phyloP scores from a whole-genome alignment of 179 eudicot species.

The Beta macrorhiza region DNA sequence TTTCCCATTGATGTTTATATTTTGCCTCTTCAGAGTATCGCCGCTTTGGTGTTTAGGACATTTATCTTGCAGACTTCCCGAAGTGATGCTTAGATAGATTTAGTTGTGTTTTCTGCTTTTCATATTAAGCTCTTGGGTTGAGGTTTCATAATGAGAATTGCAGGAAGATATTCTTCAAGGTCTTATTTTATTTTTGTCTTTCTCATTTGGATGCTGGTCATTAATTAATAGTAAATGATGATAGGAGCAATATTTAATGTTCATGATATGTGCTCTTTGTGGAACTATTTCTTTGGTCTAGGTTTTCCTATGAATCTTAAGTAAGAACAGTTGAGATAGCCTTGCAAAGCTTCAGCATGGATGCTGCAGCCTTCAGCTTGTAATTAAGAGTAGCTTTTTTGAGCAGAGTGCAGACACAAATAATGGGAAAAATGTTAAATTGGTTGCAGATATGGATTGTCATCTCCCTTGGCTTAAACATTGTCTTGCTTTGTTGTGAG shows the following conservation, averaged over 20 bases:
- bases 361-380: background rate
- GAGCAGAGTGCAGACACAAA: background rate
- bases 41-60: background rate
- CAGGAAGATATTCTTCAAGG: background rate
- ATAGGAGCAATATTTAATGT: background rate
- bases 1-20: background rate
- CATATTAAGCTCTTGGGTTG: conserved; percentile 1
- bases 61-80: background rate
- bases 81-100: background rate
- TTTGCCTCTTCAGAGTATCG: background rate
- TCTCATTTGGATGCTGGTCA: background rate
- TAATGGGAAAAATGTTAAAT: background rate
- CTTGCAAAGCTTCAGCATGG: background rate
- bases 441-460: background rate
- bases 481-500: background rate
- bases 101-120: background rate
- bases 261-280: background rate
- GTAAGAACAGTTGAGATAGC: background rate
- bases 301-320: background rate
- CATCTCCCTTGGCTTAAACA: background rate
- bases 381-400: background rate
- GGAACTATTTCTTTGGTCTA: background rate
- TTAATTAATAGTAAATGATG: background rate
- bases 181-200: background rate
- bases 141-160: background rate